Conservation (phyloP, 2,329 filamentous ascomycete species). For the Botrytis aclada region DNA sequence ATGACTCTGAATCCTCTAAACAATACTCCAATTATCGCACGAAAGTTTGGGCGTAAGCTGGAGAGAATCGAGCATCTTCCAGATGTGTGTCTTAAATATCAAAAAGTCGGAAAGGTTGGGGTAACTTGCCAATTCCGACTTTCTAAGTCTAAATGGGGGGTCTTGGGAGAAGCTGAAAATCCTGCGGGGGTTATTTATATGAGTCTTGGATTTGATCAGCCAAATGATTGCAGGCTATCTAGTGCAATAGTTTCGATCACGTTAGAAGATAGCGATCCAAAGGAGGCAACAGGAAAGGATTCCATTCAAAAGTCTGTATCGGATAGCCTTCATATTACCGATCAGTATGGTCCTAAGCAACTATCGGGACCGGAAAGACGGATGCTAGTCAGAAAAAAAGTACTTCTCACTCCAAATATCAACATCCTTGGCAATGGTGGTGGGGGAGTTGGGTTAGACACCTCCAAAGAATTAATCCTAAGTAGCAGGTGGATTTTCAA, state of each 20-base stretch:
- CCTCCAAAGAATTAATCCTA: not conserved
- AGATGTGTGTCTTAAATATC: not conserved
- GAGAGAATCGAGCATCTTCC: not conserved
- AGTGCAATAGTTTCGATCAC: slow-evolving; percentile 12
- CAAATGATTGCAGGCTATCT: slow-evolving; percentile 12
- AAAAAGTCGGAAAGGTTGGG: not conserved
- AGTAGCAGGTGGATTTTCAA: not conserved
- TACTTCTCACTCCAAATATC: not conserved
- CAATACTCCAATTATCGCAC: not conserved
- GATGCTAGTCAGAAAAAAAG: not conserved
- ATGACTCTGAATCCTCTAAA: not conserved
- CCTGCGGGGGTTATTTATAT: slow-evolving; percentile 16
- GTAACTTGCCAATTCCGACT: not conserved
- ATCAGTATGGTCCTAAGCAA: slow-evolving; percentile 9
- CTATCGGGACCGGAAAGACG: not conserved
- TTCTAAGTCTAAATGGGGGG: not conserved
- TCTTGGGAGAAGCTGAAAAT: not conserved
- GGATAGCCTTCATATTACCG: not conserved
- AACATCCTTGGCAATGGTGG: slow-evolving; percentile 4
- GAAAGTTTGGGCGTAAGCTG: not conserved
- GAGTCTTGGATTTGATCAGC: slow-evolving; percentile 13
- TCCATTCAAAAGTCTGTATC: not conserved
- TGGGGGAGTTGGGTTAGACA: not conserved
- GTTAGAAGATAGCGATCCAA: not conserved
- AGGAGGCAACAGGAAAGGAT: not conserved